Evolutionary conservation across 2,329 filamentous ascomycete genomes (phyloP), one percentile per base, ranked within the genome.

Genomic region (Aureobasidium sp.): DNA sequence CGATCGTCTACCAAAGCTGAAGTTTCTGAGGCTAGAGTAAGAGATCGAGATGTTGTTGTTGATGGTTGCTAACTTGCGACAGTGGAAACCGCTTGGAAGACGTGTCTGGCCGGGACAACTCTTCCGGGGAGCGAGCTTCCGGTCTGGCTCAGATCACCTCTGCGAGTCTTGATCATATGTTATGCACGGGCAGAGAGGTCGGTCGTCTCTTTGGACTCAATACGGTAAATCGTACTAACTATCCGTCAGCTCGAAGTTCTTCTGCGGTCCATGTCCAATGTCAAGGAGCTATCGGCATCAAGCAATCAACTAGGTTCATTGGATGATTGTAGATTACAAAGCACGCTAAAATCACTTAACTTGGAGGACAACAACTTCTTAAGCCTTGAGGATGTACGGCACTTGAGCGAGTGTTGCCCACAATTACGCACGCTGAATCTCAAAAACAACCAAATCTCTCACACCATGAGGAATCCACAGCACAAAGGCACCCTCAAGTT

Each of bases 341-440:
- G 76, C 0, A 84, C 80, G 0, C 73, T 92, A 4, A 84, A 80
- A 2, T 83, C 84, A 3, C 70, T 94, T 3, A 85, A 84, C 58
- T 79, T 95, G 12, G 88, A 92, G 67, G 87, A 84, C 72, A 94
- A 94, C 71, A 75, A 81, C 31, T 87, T 94, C 69, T 78, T 77
- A 1, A 76, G 86, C 53, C 67, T 92, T 3, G 71, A 76, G 2
- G 76, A 80, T 29, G 78, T 93, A 53, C 84, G 80, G 17, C 31
- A 14, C 12, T 29, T 41, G 7, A 29, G 2, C 5, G 34, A 15
- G 12, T 57, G 59, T 76, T 87, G 0, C 83, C 91, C 58, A 74
- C 77, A 76, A 6, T 73, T 85, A 5, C 69, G 74, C 22, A 75
- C 75, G 6, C 73, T 87, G 7, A 77, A 79, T 4, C 80, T 97